Percentiles rank a stretch among this genome's conserved stretches.
These are phyloP conservation scores for Chlorella variabilis DNA, from an alignment of 163 green algal genomes.

Conservation along the genomic window DNA sequence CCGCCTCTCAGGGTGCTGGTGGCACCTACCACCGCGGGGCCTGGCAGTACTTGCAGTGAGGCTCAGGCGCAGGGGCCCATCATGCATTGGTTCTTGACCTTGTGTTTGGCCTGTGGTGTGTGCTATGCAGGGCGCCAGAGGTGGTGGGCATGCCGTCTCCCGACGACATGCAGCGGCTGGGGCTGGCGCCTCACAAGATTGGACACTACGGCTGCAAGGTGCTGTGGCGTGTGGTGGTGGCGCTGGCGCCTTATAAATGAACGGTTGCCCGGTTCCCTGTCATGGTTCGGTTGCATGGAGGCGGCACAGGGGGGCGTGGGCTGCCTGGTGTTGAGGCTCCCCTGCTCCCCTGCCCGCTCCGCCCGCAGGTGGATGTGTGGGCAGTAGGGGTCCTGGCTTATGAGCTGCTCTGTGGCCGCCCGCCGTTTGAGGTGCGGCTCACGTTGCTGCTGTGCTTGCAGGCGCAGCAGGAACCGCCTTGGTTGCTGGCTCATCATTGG, in stretches of 20 bases:
- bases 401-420: conserved; percentile 20
- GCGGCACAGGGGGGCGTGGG: too few species aligned
- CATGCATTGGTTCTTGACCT: too few species aligned
- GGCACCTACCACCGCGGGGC: too few species aligned
- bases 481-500: too few species aligned
- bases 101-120: background rate
- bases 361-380: conserved; percentile 31
- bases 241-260: background rate
- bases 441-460: background rate
- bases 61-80: too few species aligned
- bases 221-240: background rate
- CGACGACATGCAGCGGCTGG: conserved; percentile 17
- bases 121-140: conserved; percentile 22
- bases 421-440: conserved; percentile 30
- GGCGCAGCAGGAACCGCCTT: too few species aligned
- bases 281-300: too few species aligned
- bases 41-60: too few species aligned
- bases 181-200: conserved; percentile 16
- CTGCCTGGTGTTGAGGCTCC: too few species aligned
- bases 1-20: too few species aligned
- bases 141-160: conserved; percentile 28
- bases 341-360: too few species aligned
- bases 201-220: conserved; percentile 35
- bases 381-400: conserved; percentile 22
- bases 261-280: too few species aligned